phyloP scores from a whole-genome alignment of 192 early-diverging fungal species.

The Podila horticola region DNA sequence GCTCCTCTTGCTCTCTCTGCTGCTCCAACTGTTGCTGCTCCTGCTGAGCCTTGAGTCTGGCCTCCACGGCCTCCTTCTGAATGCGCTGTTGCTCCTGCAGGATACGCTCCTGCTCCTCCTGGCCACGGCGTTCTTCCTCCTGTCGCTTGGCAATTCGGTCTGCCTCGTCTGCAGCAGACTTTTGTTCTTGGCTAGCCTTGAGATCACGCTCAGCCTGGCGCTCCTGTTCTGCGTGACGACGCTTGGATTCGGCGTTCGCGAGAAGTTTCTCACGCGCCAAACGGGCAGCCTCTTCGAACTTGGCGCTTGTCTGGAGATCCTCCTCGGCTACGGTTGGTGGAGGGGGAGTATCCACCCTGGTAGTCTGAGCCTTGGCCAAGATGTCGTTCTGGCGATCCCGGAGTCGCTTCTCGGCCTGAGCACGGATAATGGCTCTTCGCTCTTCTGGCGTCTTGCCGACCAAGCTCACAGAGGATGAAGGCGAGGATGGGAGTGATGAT shows the following conservation, averaged over 20 bases:
- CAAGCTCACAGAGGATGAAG: conserved; percentile 20
- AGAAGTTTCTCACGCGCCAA: conserved; percentile 49
- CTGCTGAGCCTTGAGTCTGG: background rate
- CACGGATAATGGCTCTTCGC: conserved; percentile 57
- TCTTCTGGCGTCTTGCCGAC: conserved; percentile 57
- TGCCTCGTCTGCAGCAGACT: conserved; percentile 10
- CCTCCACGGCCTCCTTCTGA: background rate
- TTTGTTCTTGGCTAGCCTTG: conserved; percentile 13
- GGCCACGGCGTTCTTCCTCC: conserved; percentile 13
- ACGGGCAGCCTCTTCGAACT: conserved; percentile 58
- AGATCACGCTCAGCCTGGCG: conserved; percentile 45
- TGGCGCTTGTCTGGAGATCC: conserved; percentile 49
- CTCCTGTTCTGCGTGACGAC: conserved; percentile 49
- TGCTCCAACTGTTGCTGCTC: conserved; percentile 10
- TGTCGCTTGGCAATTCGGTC: conserved; percentile 8
- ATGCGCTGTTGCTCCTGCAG: conserved; percentile 3
- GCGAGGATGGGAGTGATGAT: conserved; percentile 12
- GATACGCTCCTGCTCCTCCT: conserved; percentile 11
- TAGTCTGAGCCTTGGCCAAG: conserved; percentile 23
- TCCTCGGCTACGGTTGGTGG: conserved; percentile 41
- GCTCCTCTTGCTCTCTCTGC: conserved; percentile 35
- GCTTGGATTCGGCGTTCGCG: conserved; percentile 54
- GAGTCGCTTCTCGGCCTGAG: conserved; percentile 60
- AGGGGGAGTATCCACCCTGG: conserved; percentile 15
- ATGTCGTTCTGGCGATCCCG: conserved; percentile 56